These are phyloP conservation scores for Starmerella apis DNA, from an alignment of 805 yeast species.

Conservation along the genomic window DNA sequence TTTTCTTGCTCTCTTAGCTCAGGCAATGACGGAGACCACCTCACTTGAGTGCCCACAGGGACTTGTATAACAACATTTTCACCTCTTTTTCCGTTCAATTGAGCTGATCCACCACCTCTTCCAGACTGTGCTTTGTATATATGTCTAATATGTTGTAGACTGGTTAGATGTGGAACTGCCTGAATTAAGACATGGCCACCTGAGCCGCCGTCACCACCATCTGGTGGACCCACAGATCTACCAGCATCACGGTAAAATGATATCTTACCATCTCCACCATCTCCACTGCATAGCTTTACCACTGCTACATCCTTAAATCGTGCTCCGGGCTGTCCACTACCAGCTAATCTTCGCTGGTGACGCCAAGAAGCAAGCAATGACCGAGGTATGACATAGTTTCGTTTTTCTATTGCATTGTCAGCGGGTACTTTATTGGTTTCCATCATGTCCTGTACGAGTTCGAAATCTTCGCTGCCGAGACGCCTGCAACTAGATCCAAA, in stretches of 20 bases:
- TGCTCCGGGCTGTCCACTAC: constrained; percentile 9
- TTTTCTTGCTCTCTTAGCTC: constrained; percentile 9
- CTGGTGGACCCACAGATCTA: constrained; percentile 82
- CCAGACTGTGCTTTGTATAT: constrained; percentile 69
- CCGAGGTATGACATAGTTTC: constrained; percentile 16
- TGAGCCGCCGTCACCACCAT: constrained; percentile 97
- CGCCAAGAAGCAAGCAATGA: constrained; percentile 24
- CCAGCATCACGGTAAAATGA: constrained; percentile 84
- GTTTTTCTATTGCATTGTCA: constrained; percentile 11
- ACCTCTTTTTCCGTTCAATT: constrained; percentile 80
- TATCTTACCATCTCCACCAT: constrained; percentile 80
- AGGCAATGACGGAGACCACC: constrained; percentile 41
- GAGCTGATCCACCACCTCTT: constrained; percentile 56
- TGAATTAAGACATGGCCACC: constrained; percentile 84
- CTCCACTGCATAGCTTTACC: constrained; percentile 60
- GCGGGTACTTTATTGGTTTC: constrained; percentile 20
- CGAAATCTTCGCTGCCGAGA: constrained; percentile 13
- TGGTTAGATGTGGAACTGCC: constrained; percentile 61
- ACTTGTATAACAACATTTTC: constrained; percentile 69
- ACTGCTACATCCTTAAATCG: constrained; percentile 48
- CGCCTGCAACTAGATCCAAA: background rate
- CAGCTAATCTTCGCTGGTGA: constrained; percentile 23
- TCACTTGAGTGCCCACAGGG: constrained; percentile 81
- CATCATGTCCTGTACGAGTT: constrained; percentile 18
- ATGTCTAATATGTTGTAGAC: constrained; percentile 58